These are phyloP conservation scores for Barnettozyma populi DNA, from an alignment of 805 yeast genomes.

Conservation along the genomic window DNA sequence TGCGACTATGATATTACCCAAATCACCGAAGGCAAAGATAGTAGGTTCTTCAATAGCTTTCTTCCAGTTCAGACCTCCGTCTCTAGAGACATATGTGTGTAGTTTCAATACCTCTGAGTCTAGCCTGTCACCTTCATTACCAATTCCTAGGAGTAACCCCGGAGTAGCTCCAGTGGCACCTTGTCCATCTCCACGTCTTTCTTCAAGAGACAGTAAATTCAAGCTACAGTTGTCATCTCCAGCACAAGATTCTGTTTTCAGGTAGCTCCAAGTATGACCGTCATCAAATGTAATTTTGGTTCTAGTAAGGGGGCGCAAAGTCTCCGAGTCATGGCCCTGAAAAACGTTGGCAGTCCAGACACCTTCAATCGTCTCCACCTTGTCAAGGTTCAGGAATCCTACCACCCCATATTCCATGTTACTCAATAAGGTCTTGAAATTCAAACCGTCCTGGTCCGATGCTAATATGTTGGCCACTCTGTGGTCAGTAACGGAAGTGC, in stretches of 20 bases:
- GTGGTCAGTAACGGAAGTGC: conserved; percentile 15
- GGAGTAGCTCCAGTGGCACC: conserved; percentile 34
- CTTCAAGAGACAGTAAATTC: conserved; percentile 30
- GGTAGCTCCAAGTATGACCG: conserved; percentile 32
- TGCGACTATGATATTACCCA: conserved; percentile 69
- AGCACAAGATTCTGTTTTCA: conserved; percentile 26
- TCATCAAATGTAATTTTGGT: conserved; percentile 36
- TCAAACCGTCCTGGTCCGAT: conserved; percentile 49
- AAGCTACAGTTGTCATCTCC: conserved; percentile 29
- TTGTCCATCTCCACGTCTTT: conserved; percentile 27
- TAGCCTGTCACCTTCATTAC: conserved; percentile 29
- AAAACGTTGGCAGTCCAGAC: conserved; percentile 48
- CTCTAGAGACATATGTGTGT: conserved; percentile 62
- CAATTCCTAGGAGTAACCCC: conserved; percentile 40
- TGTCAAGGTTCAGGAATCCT: conserved; percentile 33
- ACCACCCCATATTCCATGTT: conserved; percentile 28
- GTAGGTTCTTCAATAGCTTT: conserved; percentile 47
- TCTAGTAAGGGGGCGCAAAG: conserved; percentile 19
- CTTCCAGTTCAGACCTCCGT: conserved; percentile 77
- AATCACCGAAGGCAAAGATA: conserved; percentile 63
- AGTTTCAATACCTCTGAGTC: conserved; percentile 17
- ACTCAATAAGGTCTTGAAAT: conserved; percentile 40
- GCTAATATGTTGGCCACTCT: conserved; percentile 20
- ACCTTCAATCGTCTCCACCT: conserved; percentile 54
- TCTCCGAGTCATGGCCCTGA: conserved; percentile 16